A percentile compares a stretch with the other conserved stretches of the same genome.
Conservation (phyloP, 805 yeast genomes). For the Candida bentonensis region DNA sequence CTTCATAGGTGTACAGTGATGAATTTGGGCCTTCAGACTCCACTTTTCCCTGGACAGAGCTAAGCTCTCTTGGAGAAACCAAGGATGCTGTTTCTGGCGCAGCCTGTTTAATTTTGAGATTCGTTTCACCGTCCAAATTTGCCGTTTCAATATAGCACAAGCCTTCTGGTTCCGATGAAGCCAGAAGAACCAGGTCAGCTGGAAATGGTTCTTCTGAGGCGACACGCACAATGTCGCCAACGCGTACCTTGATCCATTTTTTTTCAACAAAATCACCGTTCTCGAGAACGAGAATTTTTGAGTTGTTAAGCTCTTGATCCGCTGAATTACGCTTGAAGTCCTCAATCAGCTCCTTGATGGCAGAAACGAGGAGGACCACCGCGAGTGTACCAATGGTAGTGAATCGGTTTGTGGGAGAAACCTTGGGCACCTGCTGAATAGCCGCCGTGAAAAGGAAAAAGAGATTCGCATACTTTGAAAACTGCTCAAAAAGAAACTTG, state of each 20-base stretch:
- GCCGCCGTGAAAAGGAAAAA: slow-evolving; percentile 84
- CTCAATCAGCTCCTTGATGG: slow-evolving; percentile 79
- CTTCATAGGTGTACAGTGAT: slow-evolving; percentile 88
- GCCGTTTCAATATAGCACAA: slow-evolving; percentile 96
- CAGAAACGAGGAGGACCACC: slow-evolving; percentile 79
- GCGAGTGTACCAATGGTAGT: slow-evolving; percentile 88
- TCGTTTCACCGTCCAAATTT: slow-evolving; percentile 94
- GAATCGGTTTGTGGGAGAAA: slow-evolving; percentile 88
- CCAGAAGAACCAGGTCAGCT: slow-evolving; percentile 72
- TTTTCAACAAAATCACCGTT: slow-evolving; percentile 50
- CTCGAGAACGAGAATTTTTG: slow-evolving; percentile 50
- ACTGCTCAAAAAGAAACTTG: slow-evolving; percentile 89
- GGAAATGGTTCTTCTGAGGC: slow-evolving; percentile 85
- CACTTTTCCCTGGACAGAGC: slow-evolving; percentile 42
- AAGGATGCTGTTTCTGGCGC: slow-evolving; percentile 59
- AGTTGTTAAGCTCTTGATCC: slow-evolving; percentile 76
- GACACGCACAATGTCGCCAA: slow-evolving; percentile 83
- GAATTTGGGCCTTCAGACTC: slow-evolving; percentile 89
- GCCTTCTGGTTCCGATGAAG: slow-evolving; percentile 97
- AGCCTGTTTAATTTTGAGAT: slow-evolving; percentile 87
- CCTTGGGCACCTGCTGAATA: slow-evolving; percentile 94
- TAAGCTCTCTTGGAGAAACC: slow-evolving; percentile 49
- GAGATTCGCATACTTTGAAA: slow-evolving; percentile 90
- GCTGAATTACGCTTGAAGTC: slow-evolving; percentile 80
- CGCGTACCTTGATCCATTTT: slow-evolving; percentile 77